Base-by-base conservation (phyloP, 306 rosid genomes). In the Vachellia collinsii region DNA sequence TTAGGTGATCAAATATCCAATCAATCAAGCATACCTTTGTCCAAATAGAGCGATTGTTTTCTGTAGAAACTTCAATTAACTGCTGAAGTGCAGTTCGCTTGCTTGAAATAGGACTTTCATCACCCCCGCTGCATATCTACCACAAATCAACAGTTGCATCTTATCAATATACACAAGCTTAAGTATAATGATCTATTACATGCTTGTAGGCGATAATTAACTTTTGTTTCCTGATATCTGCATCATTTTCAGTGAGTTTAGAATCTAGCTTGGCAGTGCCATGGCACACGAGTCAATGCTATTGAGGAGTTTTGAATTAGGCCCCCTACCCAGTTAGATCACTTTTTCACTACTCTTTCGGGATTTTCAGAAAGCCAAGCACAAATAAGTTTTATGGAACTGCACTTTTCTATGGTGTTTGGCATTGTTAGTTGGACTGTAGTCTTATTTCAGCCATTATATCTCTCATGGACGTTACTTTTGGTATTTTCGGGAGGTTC, bases 31-130 rank as follows among this genome's bases (percentile, higher is more conserved):
- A 79, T 86, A 90, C 99, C 98, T 89, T 91, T 41, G 87, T 85
- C 99, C 99, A 96, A 80, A 92, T 70, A 77, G 97, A 91, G 65
- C 81, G 78, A 79, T 93, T 97, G 84, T 93, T 93, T 79, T 83
- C 82, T 59, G 81, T 53, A 44, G 99, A 96, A 83, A 91, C 88
- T 88, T 92, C 97, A 56, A 91, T 85, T 80, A 96, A 85, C 84
- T 89, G 98, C 79, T 90, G 97, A 82, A 96, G 93, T 53, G 98
- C 97, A 80, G 79, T 76, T 48, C 54, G 88, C 90, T 88, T 96
- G 69, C 84, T 89, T 68, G 88, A 86, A 70, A 84, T 64, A 81
- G 91, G 86, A 81, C 90, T 88, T 82, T 89, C 98, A 87, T 80
- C 91, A 54, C 87, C 88, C 72, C 89, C 97, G 72, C 87, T 85